These are phyloP conservation scores for Fonsecaea multimorphosa DNA, from an alignment of 2,329 filamentous ascomycete genomes.

Conservation along the genomic window DNA sequence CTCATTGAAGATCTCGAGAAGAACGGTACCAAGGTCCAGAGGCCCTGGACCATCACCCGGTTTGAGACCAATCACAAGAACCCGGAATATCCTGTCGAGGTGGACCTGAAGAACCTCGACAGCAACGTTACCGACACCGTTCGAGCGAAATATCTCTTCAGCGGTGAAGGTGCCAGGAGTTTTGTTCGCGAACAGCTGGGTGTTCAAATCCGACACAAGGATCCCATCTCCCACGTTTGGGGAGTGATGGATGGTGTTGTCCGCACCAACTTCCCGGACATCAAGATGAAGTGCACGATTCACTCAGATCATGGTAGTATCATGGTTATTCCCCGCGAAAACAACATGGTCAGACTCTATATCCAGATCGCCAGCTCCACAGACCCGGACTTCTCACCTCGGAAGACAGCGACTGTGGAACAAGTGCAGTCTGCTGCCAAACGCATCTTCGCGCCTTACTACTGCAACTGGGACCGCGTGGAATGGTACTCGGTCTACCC, in stretches of 20 bases:
- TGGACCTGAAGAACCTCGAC: constrained; percentile 77
- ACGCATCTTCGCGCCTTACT: constrained; percentile 65
- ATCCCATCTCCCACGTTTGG: constrained; percentile 69
- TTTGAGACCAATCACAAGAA: constrained; percentile 67
- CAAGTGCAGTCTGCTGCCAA: constrained; percentile 65
- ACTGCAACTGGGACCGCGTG: constrained; percentile 67
- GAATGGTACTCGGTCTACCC: constrained; percentile 72
- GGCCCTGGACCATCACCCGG: constrained; percentile 67
- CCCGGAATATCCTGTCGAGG: constrained; percentile 78
- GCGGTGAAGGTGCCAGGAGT: constrained; percentile 66
- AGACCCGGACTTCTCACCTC: constrained; percentile 66
- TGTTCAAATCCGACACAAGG: constrained; percentile 69
- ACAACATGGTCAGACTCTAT: constrained; percentile 58
- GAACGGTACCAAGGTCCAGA: constrained; percentile 61
- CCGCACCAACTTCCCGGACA: constrained; percentile 67
- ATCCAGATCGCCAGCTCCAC: constrained; percentile 67
- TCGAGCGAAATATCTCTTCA: constrained; percentile 67
- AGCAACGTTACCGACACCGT: constrained; percentile 71
- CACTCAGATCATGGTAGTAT: constrained; percentile 68
- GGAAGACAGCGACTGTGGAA: constrained; percentile 64
- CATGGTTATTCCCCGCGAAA: constrained; percentile 64
- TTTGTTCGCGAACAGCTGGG: constrained; percentile 68
- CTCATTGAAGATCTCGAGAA: constrained; percentile 68
- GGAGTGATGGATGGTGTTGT: constrained; percentile 72
- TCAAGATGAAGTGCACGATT: constrained; percentile 71